Base-by-base conservation (phyloP, 2,329 filamentous ascomycete species). In the Aureobasidium sp. region DNA sequence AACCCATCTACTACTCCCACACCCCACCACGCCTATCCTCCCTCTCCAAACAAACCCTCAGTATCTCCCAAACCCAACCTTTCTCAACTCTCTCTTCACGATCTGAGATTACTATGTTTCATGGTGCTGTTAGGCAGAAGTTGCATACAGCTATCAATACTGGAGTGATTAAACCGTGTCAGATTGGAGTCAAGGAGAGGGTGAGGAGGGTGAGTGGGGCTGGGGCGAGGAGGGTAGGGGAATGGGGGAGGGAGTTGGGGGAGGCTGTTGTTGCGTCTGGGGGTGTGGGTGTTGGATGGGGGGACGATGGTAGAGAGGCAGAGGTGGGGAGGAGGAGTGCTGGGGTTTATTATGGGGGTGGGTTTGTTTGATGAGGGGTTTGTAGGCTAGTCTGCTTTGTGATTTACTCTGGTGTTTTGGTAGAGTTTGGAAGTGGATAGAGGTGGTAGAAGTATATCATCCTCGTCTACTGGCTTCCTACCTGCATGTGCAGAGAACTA, bases 201-300 rank as follows among this genome's bases (percentile, higher is more conserved):
- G 33, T 62, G 5, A 31, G 47, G 11, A 51, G 59, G 25, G 40
- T 2, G 56, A 27, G 13, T 42, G 33, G 36, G 36, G 36, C 25
- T 53, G 6, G n/a, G 18, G 33, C 50, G 20, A 53, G 29, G 16
- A 36, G 50, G n/a, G 36, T 53, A 31, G 36, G 50, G 33, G 50
- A 31, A 3, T 53, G 50, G 50, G 50, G 50, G 15, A 53, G 50
- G 15, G 31, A 31, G 5, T 23, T 62, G 2, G 47, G 59, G 1
- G 59, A 62, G 16, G 59, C 47, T 36, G 59, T 53, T 36, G 33
- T 62, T 29, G 36, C 36, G 20, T n/a, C 20, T 16, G 59, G 59
- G 8, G 59, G 45, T n/a, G 31, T 42, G 18, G 58, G 45, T 20
- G 36, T 62, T n/a, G 59, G 47, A 25, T 62, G 59, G 45, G 59